phyloP scores from a whole-genome alignment of 495 filamentous ascomycete species.

The Articulospora tetracladia region DNA sequence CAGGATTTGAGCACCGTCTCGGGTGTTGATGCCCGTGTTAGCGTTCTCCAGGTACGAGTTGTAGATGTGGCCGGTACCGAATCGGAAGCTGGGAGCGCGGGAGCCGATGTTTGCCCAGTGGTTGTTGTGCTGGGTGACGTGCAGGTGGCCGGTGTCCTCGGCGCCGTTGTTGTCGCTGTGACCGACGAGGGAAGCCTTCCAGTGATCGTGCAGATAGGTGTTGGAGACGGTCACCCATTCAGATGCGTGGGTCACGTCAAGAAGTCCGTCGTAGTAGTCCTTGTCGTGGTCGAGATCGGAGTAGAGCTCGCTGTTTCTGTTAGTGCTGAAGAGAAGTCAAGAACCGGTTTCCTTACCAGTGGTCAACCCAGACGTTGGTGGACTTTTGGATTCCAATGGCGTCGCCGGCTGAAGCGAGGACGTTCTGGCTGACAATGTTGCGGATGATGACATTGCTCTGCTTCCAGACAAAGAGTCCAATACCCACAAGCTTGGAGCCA shows the following conservation, averaged over 20 bases:
- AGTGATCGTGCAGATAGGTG: slow-evolving; percentile 52
- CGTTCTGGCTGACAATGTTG: slow-evolving; percentile 43
- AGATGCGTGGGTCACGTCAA: slow-evolving; percentile 38
- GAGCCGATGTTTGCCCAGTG: slow-evolving; percentile 53
- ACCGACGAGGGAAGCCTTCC: slow-evolving; percentile 50
- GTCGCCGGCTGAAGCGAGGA: slow-evolving; percentile 40
- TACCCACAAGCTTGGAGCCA: slow-evolving; percentile 19
- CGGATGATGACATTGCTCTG: slow-evolving; percentile 46
- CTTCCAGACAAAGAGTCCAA: slow-evolving; percentile 34
- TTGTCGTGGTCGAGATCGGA: slow-evolving; percentile 29
- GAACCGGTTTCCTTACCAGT: slow-evolving; percentile 20
- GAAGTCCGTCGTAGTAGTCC: slow-evolving; percentile 33
- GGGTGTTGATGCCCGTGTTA: slow-evolving; percentile 59
- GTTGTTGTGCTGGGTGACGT: slow-evolving; percentile 51
- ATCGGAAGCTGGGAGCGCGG: slow-evolving; percentile 47
- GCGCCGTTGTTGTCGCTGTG: slow-evolving; percentile 41
- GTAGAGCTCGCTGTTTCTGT: slow-evolving; percentile 34
- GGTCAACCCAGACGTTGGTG: slow-evolving; percentile 51
- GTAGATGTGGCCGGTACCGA: slow-evolving; percentile 42
- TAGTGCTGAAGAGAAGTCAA: slow-evolving; percentile 33
- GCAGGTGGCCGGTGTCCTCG: slow-evolving; percentile 44
- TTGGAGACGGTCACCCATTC: slow-evolving; percentile 50
- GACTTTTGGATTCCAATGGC: slow-evolving; percentile 41
- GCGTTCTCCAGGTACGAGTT: slow-evolving; percentile 36
- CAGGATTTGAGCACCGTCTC: slow-evolving; percentile 60